phyloP scores from a whole-genome alignment of 2,329 filamentous ascomycete genomes.

The Fusarium papillatum region DNA sequence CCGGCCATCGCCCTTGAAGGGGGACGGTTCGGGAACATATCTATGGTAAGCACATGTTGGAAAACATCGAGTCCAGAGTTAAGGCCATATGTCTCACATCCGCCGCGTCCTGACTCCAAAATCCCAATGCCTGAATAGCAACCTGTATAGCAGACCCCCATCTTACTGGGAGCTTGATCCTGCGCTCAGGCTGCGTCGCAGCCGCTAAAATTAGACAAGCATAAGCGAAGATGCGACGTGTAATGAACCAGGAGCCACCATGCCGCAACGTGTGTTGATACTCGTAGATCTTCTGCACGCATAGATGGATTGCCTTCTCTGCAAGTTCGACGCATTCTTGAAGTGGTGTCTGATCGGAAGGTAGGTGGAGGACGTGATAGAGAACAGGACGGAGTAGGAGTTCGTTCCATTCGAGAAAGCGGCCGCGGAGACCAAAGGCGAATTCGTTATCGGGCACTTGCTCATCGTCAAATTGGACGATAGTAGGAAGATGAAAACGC shows the following conservation, averaged over 20 bases:
- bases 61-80: conserved; percentile 2
- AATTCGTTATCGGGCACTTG: conserved; percentile 14
- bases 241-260: conserved; percentile 22
- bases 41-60: not conserved
- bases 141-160: conserved; percentile 3
- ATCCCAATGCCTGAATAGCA: conserved; percentile 5
- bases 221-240: conserved; percentile 15
- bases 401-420: conserved; percentile 22
- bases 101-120: conserved; percentile 6
- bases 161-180: conserved; percentile 1
- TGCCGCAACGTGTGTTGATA: conserved; percentile 4
- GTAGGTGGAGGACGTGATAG: conserved; percentile 18
- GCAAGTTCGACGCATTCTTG: not conserved
- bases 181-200: not conserved
- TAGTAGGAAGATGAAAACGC: conserved; percentile 16
- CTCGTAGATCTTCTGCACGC: not conserved
- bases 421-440: conserved; percentile 12
- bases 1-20: too few relatives aligned
- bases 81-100: conserved; percentile 6
- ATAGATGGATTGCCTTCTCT: not conserved
- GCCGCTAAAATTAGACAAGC: conserved; percentile 12
- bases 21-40: not conserved
- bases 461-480: conserved; percentile 20
- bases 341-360: not conserved
- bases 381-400: conserved; percentile 22